Evolutionary conservation across 345 rosid species (phyloP).

Genomic region (Gossypium mustelinum): DNA sequence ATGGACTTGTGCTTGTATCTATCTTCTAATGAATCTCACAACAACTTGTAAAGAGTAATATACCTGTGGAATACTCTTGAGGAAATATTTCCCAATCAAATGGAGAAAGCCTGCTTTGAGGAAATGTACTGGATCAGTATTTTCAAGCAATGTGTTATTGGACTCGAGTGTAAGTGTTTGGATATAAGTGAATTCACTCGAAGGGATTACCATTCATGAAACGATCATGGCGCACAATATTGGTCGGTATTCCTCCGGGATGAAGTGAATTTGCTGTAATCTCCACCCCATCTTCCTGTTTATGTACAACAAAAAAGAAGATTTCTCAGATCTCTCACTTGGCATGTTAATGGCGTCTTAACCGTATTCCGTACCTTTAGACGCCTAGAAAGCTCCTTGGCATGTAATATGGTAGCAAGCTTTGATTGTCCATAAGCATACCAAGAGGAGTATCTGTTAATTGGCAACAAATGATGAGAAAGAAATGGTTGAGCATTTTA

Average conservation of each 20-base stretch:
- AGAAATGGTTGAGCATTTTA: neutral
- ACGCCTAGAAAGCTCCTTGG: slow-evolving; percentile 48
- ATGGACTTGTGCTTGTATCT: neutral
- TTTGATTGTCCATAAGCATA: slow-evolving; percentile 51
- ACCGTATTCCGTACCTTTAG: slow-evolving; percentile 33
- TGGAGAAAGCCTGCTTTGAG: slow-evolving; percentile 38
- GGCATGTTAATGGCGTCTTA: neutral
- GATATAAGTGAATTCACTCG: too few relatives aligned
- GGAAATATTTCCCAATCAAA: slow-evolving; percentile 35
- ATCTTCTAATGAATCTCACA: neutral
- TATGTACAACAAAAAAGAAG: slow-evolving; percentile 1
- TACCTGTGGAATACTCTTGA: slow-evolving; percentile 70
- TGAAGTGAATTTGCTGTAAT: slow-evolving; percentile 25
- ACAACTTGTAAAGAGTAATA: neutral
- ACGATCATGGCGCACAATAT: slow-evolving; percentile 47
- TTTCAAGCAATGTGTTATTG: neutral
- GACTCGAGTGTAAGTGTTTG: too few relatives aligned
- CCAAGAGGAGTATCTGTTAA: slow-evolving; percentile 34
- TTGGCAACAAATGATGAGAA: neutral
- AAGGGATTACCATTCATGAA: slow-evolving; percentile 32
- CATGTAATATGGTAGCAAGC: slow-evolving; percentile 58
- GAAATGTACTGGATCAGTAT: neutral
- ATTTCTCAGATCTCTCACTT: neutral
- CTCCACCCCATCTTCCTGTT: slow-evolving; percentile 59
- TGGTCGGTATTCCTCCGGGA: slow-evolving; percentile 62